Percentiles rank a stretch among this genome's conserved stretches.
phyloP scores from a whole-genome alignment of 768 basidiomycete species.

The Lactifluus echinatus region DNA sequence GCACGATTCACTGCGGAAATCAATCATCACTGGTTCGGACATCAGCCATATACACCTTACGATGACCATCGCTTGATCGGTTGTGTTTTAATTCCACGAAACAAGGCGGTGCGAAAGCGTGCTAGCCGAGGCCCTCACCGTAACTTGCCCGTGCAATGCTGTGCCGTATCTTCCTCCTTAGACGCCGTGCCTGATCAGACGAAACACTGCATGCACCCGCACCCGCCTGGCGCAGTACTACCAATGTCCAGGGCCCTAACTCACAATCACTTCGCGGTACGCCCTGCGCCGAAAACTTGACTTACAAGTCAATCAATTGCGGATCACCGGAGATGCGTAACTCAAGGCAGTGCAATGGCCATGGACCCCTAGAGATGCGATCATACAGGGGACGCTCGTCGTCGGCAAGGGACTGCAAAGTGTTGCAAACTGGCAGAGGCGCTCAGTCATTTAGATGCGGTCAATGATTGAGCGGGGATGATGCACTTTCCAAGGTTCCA shows the following conservation, averaged over 20 bases:
- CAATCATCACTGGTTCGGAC: neutral
- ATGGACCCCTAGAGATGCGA: neutral
- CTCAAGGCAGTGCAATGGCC: neutral
- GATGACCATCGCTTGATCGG: neutral
- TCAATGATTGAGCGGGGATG: neutral
- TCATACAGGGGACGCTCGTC: neutral
- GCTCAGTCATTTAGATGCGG: neutral
- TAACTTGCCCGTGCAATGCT: too few species aligned
- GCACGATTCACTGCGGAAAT: neutral
- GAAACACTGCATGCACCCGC: neutral
- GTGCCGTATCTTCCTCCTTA: too few species aligned
- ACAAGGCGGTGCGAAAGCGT: too few species aligned
- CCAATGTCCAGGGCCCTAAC: neutral
- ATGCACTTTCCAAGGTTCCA: neutral
- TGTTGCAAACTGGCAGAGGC: neutral
- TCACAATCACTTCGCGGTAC: neutral
- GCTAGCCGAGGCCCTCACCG: too few species aligned
- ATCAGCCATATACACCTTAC: neutral
- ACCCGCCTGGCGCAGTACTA: too few species aligned
- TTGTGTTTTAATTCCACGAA: neutral
- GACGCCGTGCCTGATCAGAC: neutral
- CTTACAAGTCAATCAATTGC: neutral
- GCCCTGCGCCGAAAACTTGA: neutral
- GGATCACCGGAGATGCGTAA: neutral
- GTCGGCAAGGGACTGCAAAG: neutral